Base-by-base conservation (phyloP, 140 eudicot species). In the Anethum foeniculum region DNA sequence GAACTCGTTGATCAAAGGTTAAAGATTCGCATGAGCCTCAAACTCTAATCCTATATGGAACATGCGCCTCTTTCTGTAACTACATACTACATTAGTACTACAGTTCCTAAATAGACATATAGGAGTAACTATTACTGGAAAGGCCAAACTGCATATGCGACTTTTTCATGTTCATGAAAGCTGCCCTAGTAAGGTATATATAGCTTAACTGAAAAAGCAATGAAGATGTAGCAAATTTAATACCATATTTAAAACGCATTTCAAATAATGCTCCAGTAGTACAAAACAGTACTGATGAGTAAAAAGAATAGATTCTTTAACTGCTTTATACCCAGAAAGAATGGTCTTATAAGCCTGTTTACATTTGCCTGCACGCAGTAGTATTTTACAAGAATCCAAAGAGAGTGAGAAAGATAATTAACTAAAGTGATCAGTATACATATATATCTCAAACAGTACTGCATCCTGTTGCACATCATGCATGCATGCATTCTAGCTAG, bases 321-420 rank as follows among this genome's bases (percentile, higher is more conserved):
- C 71, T 62, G 6, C 36, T 25, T 62, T 62, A 25, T 62, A 62
- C 36, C 71, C 71, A 62, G 71, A 62, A 60, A 60, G 69, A 60
- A 25, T 60, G 69, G 69, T 60, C 34, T 60, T n/a, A n/a, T n/a
- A 60, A n/a, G 69, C 69, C 69, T 60, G 34, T 60, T 60, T 60
- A 25, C 32, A 25, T n/a, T n/a, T 60, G 32, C 69, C 16, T 25
- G 16, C 28, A 25, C 3, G 71, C 14, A 10, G 71, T 25, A 23
- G 52, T 47, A 47, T 47, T 47, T 47, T 13, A n/a, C 9, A 60
- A 25, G 71, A 62, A 62, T 62, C 71, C 71, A 62, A 62, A 62
- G 65, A 19, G n/a, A 19, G 34, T n/a, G 3, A 60, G 32, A 60
- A 62, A 62, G 69, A 62, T n/a, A 9, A 25, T n/a, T n/a, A n/a